A percentile compares a stretch with the other conserved stretches of the same genome.
Evolutionary conservation across 306 rosid species (phyloP).

Genomic region (Gastrolobium villosum): DNA sequence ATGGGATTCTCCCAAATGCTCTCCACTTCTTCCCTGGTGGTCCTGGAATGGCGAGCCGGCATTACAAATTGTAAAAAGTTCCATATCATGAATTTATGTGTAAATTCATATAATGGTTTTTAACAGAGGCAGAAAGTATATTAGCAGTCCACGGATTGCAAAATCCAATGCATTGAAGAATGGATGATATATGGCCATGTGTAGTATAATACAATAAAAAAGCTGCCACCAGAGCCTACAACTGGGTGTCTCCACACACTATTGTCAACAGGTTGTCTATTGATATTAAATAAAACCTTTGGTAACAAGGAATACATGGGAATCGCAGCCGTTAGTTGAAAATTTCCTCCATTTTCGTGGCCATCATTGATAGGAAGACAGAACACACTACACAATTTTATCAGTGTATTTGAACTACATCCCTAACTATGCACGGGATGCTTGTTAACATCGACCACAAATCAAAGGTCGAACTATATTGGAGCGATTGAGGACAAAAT

Average conservation of each 20-base stretch:
- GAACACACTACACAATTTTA: slow-evolving; percentile 4
- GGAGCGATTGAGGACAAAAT: neutral
- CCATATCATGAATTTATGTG: slow-evolving; percentile 9
- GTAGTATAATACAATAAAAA: slow-evolving; percentile 14
- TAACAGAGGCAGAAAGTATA: slow-evolving; percentile 22
- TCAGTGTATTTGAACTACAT: slow-evolving; percentile 14
- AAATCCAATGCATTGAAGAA: slow-evolving; percentile 1
- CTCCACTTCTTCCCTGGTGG: slow-evolving; percentile 63
- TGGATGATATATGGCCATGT: neutral
- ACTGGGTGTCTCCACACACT: neutral
- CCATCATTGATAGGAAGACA: slow-evolving; percentile 18
- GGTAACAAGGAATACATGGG: slow-evolving; percentile 1
- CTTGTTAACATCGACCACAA: neutral
- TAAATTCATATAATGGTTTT: slow-evolving; percentile 5
- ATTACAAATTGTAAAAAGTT: slow-evolving; percentile 12
- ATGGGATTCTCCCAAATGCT: slow-evolving; percentile 58
- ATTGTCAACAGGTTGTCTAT: slow-evolving; percentile 13
- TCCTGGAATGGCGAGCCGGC: slow-evolving; percentile 48
- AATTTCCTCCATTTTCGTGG: slow-evolving; percentile 14
- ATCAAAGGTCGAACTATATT: neutral
- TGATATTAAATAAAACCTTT: neutral
- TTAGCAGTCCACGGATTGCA: neutral
- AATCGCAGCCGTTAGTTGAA: slow-evolving; percentile 30
- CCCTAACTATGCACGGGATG: neutral
- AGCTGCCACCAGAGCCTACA: slow-evolving; percentile 29